Evolutionary conservation across 2,329 filamentous ascomycete species (phyloP), one percentile per base, ranked within the genome.

Genomic region (Neoscytalidium dimidiatum): DNA sequence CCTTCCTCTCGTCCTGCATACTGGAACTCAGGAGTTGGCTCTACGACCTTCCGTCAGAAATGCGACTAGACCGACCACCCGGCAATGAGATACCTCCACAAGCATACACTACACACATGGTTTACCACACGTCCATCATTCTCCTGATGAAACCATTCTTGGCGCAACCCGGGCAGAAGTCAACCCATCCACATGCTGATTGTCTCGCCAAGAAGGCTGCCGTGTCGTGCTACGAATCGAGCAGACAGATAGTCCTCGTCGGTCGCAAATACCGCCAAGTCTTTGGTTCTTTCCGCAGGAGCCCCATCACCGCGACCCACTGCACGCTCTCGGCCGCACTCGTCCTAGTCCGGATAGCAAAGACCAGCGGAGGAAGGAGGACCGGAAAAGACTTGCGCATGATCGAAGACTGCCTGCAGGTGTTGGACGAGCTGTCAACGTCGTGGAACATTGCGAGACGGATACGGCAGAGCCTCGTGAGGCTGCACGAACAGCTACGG

Each of bases 271-370:
- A 77, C 58, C 69, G 73, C 21, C 69, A 74, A 23, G 66, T 58
- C 1, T 78, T 76, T 62, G 77, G 76, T 31, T 72, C 71, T 35
- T 78, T 78, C 67, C 74, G 68, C 28, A 66, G 64, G 14, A 77
- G 75, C 46, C 75, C 77, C 3, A 71, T 79, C 1, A 73, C 76
- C 1, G 72, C 76, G 0, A 78, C 75, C 1, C 73, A 79, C 61
- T 78, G 74, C 66, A 74, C 70, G 3, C 67, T 78, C 5, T 78
- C 74, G 0, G 75, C 74, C 1, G 72, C 73, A 2, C 46, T 77
- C 21, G 70, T 74, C 35, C 58, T 71, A 8, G 35, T 67, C 5
- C 62, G 62, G 23, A 28, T 46, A 17, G 38, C 51, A 17, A 29
- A 21, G 14, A 35, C 17, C 35, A 33, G 23, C 11, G 7, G 14